Evolutionary conservation across 2,329 filamentous ascomycete genomes (phyloP), one percentile per base, ranked within the genome.

Genomic region (Colletotrichum ledebouriae): DNA sequence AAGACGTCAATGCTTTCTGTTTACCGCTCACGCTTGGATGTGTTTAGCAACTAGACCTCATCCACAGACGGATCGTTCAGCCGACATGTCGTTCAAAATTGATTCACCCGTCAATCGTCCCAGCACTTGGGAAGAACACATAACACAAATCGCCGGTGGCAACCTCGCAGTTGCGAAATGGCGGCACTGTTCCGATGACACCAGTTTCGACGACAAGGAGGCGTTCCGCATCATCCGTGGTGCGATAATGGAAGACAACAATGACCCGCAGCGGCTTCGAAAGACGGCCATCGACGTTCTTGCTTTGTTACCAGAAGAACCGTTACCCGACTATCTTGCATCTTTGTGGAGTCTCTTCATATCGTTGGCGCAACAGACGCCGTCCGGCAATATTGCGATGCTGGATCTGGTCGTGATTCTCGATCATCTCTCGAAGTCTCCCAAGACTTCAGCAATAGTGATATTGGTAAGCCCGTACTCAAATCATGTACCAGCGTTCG

Each of bases 331-430:
- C 13, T 59, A 39, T 13, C 17, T 65, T 10, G 22, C 41, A 15
- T 59, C 70, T 20, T 47, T 71, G 22, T 71, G 69, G 67, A 58
- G 52, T 7, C 17, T 71, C n/a, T 55, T 71, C 33, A 55, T 71
- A 37, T 62, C 53, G 3, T 25, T 71, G 67, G 70, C 70, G 37
- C 69, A 69, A 25, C 70, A 71, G 42, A 71, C 69, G 15, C 60
- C 70, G 12, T 47, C 62, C 39, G 34, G 65, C 11, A 66, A 70
- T 10, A 34, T 70, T 1, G 70, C 68, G 1, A 46, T 71, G 52
- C 55, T 71, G 44, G 49, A 59, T 7, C 53, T 71, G 29, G 70
- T 71, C 6, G 47, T 67, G 0, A 53, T 70, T 1, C 56, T 71
- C 2, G 70, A 71, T 20, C 13, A 44, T 7, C 42, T 71, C 0